Evolutionary conservation across 768 basidiomycete species (phyloP), one percentile per base, ranked within the genome.

Genomic region (Boletus pseudopeckii): DNA sequence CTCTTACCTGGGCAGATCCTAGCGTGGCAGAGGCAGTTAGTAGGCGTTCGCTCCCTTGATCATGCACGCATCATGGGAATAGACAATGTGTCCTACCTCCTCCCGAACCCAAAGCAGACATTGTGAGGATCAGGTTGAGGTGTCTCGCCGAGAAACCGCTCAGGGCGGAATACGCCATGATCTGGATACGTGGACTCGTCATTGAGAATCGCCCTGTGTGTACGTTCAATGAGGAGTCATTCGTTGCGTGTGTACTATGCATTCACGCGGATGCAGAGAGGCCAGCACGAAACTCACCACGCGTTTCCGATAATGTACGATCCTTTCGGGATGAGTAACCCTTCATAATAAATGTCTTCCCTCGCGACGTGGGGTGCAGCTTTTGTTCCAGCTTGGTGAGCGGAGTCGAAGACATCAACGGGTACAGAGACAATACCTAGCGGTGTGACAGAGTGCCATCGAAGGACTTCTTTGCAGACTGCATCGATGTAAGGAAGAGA

Each of bases 171-270:
- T 3, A 42, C 52, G 1, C 40, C 37, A 4, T 74, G 74, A 40
- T 74, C 62, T 7, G 66, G 62, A 50, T 75, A 75, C 11, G 47
- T 65, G 5, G 72, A 64, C 2, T 74, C 74, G 62, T 86, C 77
- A 43, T 78, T 78, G 1, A 80, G 67, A 66, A 85, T 78, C 20
- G 65, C 69, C 82, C 84, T 83, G 48, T 40, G 18, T 1, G 20
- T 5, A 13, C 6, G 9, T 45, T 36, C 18, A 47, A 20, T 20
- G 24, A 3, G 6, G 9, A 14, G 24, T 7, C 13, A 4, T 34
- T 22, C 18, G 17, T 18, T 48, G 7, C 2, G 20, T 28, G 30
- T n/a, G 32, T 11, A 9, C 68, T 30, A 30, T 14, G 60, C 15
- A 34, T 40, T 18, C 32, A 36, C 4, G 24, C 4, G 59, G 28